phyloP scores from a whole-genome alignment of 2,329 filamentous ascomycete species.

The Botrytis tulipae region DNA sequence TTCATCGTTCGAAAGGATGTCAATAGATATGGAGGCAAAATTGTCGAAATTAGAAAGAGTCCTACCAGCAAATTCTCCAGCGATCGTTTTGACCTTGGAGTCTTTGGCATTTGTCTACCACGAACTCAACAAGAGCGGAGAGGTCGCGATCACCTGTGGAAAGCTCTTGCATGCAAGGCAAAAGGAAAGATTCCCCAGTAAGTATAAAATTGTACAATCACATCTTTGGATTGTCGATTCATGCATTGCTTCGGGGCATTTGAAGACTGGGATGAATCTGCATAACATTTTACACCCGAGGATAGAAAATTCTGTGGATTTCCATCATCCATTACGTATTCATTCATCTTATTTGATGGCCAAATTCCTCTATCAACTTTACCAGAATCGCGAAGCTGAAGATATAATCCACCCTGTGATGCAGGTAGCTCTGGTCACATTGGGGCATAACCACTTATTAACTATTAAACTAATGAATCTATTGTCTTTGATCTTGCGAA shows the following conservation, averaged over 20 bases:
- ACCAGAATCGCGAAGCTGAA: neutral
- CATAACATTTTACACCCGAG: neutral
- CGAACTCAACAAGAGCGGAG: no score
- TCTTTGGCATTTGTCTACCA: neutral
- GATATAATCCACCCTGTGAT: neutral
- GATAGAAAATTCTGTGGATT: neutral
- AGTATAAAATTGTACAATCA: neutral
- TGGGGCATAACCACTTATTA: neutral
- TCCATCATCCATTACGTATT: neutral
- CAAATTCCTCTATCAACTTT: fast-evolving
- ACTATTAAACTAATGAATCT: neutral
- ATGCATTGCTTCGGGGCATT: fast-evolving
- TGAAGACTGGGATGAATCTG: neutral
- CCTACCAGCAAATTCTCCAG: neutral
- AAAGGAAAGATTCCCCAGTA: neutral
- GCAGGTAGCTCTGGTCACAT: neutral
- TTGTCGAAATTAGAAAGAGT: neutral
- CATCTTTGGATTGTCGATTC: neutral
- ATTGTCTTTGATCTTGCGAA: neutral
- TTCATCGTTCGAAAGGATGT: neutral
- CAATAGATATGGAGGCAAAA: fast-evolving
- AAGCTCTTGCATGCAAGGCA: neutral
- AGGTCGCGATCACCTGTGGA: neutral
- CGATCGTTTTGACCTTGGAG: neutral
- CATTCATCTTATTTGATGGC: neutral